phyloP scores from a whole-genome alignment of 306 rosid species.

The Phaseolus lunatus region DNA sequence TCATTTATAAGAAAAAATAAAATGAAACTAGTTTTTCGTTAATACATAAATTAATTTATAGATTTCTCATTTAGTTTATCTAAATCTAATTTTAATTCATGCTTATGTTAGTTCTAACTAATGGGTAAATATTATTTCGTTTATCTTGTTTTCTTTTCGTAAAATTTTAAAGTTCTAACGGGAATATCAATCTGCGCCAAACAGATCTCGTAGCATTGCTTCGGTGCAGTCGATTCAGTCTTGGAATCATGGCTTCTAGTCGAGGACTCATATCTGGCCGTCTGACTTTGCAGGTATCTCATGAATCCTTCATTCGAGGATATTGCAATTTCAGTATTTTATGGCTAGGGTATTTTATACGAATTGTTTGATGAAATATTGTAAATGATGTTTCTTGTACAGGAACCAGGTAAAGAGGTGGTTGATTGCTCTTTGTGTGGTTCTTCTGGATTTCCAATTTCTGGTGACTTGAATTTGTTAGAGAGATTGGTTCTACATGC shows the following conservation, averaged over 20 bases:
- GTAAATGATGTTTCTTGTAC: slow-evolving; percentile 15
- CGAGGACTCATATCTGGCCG: slow-evolving; percentile 89
- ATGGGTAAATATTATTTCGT: too few relatives aligned
- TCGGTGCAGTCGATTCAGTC: slow-evolving; percentile 88
- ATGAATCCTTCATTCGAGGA: slow-evolving; percentile 22
- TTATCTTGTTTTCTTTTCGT: too few relatives aligned
- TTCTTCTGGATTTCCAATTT: slow-evolving; percentile 77
- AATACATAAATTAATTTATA: too few relatives aligned
- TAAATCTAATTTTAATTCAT: too few relatives aligned
- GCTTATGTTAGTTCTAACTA: too few relatives aligned
- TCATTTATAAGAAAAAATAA: too few relatives aligned
- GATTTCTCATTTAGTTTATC: too few relatives aligned
- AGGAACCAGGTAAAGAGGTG: slow-evolving; percentile 81
- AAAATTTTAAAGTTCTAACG: too few relatives aligned
- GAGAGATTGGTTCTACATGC: slow-evolving; percentile 58
- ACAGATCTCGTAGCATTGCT: slow-evolving; percentile 90
- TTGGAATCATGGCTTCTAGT: slow-evolving; percentile 96
- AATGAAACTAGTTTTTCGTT: too few relatives aligned
- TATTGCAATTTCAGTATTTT: not conserved
- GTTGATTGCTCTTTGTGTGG: slow-evolving; percentile 82
- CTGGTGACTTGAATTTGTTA: slow-evolving; percentile 77
- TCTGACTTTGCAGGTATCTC: slow-evolving; percentile 65
- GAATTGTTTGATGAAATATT: slow-evolving; percentile 21
- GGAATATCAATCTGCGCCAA: not conserved
- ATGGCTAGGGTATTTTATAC: not conserved